These are phyloP conservation scores for Chrysanthemum makinoi DNA, from an alignment of 129 eudicot species.

Conservation along the genomic window DNA sequence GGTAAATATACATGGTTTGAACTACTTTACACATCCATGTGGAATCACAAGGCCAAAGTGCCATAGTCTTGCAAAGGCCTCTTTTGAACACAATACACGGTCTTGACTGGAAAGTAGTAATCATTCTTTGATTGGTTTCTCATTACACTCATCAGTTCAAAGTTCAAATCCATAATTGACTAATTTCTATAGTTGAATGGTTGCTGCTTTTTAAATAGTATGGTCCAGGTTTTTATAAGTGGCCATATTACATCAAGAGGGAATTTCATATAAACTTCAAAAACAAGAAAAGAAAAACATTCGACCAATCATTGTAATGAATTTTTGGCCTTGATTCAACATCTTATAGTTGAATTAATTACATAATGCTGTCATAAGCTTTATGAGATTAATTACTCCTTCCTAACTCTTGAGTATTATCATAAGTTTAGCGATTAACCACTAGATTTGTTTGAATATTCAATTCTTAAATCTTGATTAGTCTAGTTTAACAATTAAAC, in stretches of 20 bases:
- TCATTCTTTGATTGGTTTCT: conserved; percentile 18
- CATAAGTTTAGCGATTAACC: neutral
- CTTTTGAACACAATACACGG: conserved; percentile 12
- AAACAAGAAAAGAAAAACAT: neutral
- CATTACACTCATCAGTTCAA: neutral
- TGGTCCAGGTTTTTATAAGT: neutral
- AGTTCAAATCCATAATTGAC: conserved; percentile 5
- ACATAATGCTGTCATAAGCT: conserved; percentile 12
- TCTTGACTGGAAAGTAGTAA: conserved; percentile 18
- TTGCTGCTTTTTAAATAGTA: neutral
- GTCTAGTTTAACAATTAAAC: conserved; percentile 1
- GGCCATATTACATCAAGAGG: neutral
- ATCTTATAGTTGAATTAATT: neutral
- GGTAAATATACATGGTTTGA: conserved; percentile 9
- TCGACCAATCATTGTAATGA: conserved; percentile 1
- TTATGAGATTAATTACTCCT: neutral
- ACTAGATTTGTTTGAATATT: conserved; percentile 8
- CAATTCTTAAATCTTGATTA: neutral
- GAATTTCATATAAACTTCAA: neutral
- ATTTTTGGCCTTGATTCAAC: conserved; percentile 5
- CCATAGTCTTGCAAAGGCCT: conserved; percentile 13
- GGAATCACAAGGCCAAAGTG: conserved; percentile 1
- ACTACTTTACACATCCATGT: neutral
- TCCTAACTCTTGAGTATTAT: neutral
- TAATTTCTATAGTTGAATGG: neutral